phyloP scores from a whole-genome alignment of 129 eudicot species.

The carrot (Daucus carota) region DNA sequence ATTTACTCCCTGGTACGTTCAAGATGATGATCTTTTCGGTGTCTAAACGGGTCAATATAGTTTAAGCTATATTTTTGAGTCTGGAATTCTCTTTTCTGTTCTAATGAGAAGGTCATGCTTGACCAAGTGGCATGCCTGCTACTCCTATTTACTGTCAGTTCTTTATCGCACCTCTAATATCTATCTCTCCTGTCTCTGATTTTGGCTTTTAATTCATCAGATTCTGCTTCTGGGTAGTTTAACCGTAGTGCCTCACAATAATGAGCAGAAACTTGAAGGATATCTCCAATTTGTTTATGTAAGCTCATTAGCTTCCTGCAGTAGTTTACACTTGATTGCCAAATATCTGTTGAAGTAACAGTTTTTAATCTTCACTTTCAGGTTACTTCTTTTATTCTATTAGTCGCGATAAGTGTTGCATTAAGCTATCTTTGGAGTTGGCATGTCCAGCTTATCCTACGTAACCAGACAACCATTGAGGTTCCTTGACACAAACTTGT shows the following conservation, averaged over 20 bases:
- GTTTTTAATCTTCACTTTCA: constrained; percentile 20
- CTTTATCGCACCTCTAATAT: background rate
- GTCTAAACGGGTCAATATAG: background rate
- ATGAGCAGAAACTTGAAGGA: constrained; percentile 38
- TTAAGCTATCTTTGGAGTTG: constrained; percentile 62
- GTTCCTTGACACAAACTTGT: constrained; percentile 18
- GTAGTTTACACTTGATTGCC: background rate
- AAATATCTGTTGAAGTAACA: background rate
- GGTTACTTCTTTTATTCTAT: constrained; percentile 59
- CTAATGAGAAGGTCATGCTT: background rate
- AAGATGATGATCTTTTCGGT: background rate
- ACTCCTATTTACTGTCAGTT: background rate
- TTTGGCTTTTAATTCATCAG: constrained; percentile 23
- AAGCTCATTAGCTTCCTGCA: constrained; percentile 7
- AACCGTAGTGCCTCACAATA: constrained; percentile 26
- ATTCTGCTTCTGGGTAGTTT: constrained; percentile 77
- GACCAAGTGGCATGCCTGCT: background rate
- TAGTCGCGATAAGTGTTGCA: constrained; percentile 55
- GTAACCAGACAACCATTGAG: constrained; percentile 93
- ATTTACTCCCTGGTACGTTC: constrained; percentile 71
- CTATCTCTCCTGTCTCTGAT: background rate
- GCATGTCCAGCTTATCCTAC: constrained; percentile 68
- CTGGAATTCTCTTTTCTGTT: background rate
- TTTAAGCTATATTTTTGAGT: background rate
- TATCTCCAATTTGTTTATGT: constrained; percentile 59